Evolutionary conservation across 139 green algal species (phyloP).

Genomic region (Tetraselmis chui): DNA sequence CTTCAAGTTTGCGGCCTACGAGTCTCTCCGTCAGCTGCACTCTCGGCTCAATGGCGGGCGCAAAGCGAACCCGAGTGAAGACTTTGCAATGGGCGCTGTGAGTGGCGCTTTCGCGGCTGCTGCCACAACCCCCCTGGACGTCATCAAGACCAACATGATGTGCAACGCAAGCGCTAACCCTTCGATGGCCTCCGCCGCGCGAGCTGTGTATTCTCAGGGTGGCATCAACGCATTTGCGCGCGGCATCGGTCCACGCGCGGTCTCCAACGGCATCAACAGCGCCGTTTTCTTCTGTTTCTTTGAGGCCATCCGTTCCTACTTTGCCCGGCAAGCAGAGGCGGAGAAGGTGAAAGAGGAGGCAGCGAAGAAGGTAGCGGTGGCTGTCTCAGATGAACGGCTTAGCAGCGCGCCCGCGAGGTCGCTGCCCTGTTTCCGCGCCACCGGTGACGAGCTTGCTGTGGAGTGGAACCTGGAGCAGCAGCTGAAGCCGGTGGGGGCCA

Average conservation of each 20-base stretch:
- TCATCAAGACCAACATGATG: slow-evolving; percentile 93
- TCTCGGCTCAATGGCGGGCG: slow-evolving; percentile 13
- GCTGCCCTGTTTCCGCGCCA: no score
- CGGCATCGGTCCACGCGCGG: slow-evolving; percentile 58
- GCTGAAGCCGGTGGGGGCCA: neutral
- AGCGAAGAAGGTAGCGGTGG: neutral
- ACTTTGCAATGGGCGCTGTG: slow-evolving; percentile 70
- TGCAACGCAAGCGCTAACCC: slow-evolving; percentile 54
- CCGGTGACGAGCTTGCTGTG: no score
- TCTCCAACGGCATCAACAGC: slow-evolving; percentile 75
- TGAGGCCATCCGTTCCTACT: slow-evolving; percentile 45
- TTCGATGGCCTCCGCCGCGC: slow-evolving; percentile 28
- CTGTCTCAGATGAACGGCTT: no score
- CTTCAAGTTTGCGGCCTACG: slow-evolving; percentile 81
- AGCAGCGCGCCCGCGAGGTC: no score
- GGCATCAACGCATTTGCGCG: slow-evolving; percentile 34
- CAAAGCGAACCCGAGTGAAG: slow-evolving; percentile 33
- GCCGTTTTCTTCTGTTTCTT: slow-evolving; percentile 85
- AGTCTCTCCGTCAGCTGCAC: slow-evolving; percentile 63
- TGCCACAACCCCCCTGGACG: slow-evolving; percentile 80
- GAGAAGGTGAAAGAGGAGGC: neutral
- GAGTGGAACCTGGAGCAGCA: neutral
- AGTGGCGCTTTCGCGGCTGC: slow-evolving; percentile 67
- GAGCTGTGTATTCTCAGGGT: slow-evolving; percentile 9
- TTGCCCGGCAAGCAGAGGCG: neutral